Conservation (phyloP, 345 rosid genomes). For the Populus deltoides region DNA sequence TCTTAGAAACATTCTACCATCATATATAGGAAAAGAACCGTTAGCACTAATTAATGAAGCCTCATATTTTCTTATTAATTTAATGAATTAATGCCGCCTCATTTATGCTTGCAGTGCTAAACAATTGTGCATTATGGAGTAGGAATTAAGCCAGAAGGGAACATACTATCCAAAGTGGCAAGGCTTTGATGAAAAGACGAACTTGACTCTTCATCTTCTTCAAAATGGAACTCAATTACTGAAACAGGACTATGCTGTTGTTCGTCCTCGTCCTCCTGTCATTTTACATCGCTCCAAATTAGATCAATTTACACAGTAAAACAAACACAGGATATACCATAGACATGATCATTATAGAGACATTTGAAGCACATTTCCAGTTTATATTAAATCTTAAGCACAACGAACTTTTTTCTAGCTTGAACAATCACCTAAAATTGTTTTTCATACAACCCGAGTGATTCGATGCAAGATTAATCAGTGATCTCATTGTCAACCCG, state of each 20-base stretch:
- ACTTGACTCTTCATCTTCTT: conserved; percentile 37
- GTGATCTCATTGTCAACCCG: not conserved
- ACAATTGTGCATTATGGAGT: not conserved
- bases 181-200: conserved; percentile 42
- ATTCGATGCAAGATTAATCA: not conserved
- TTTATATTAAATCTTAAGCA: not conserved
- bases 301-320: conserved; percentile 5
- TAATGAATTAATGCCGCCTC: not conserved
- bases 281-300: not conserved
- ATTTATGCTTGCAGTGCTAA: not conserved
- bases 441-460: not conserved
- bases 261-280: conserved; percentile 46
- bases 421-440: not conserved
- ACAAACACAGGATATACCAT: not conserved
- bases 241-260: conserved; percentile 51
- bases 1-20: not conserved
- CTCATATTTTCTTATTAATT: not conserved
- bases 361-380: not conserved
- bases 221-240: conserved; percentile 40
- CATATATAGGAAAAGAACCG: not conserved
- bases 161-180: conserved; percentile 41
- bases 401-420: not conserved
- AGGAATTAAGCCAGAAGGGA: not conserved
- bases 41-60: not conserved
- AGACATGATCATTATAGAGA: not conserved